Conservation (phyloP, 192 early-diverging fungal species). For the Glomus cerebriforme region DNA sequence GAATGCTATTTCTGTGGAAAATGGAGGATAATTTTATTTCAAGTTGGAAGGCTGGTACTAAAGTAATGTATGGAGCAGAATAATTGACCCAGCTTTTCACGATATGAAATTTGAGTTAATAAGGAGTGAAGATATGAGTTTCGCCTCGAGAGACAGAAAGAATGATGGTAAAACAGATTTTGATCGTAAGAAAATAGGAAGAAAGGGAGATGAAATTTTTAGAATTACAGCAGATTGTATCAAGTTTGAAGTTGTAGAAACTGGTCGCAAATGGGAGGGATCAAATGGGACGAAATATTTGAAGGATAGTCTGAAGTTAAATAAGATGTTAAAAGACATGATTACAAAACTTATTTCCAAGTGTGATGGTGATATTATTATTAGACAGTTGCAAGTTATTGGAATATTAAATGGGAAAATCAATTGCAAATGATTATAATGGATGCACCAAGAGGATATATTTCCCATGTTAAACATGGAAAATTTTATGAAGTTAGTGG, state of each 20-base stretch:
- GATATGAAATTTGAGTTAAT: conserved; percentile 14
- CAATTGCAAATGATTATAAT: neutral
- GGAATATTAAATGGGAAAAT: conserved; percentile 25
- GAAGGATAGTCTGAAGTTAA: conserved; percentile 7
- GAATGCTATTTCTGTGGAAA: conserved; percentile 18
- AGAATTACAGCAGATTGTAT: neutral
- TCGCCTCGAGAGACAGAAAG: conserved; percentile 12
- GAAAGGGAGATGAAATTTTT: conserved; percentile 10
- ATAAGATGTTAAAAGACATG: conserved; percentile 20
- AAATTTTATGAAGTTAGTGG: conserved; percentile 27
- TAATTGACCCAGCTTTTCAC: conserved; percentile 17
- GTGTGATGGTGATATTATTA: neutral
- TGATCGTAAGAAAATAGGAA: conserved; percentile 21
- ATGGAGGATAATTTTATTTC: conserved; percentile 9
- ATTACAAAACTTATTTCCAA: neutral
- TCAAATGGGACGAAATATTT: conserved; percentile 4
- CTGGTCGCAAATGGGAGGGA: conserved; percentile 11
- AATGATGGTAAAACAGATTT: neutral
- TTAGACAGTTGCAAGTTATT: conserved; percentile 19
- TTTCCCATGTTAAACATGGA: conserved; percentile 8
- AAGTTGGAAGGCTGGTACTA: conserved; percentile 15
- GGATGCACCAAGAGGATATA: conserved; percentile 5
- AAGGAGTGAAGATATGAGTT: neutral
- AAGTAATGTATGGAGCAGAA: conserved; percentile 3
- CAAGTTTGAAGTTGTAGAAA: conserved; percentile 12